A percentile compares a stretch with the other conserved stretches of the same genome.
These are phyloP conservation scores for Yamadazyma philogaea DNA, from an alignment of 805 yeast species.

Conservation along the genomic window DNA sequence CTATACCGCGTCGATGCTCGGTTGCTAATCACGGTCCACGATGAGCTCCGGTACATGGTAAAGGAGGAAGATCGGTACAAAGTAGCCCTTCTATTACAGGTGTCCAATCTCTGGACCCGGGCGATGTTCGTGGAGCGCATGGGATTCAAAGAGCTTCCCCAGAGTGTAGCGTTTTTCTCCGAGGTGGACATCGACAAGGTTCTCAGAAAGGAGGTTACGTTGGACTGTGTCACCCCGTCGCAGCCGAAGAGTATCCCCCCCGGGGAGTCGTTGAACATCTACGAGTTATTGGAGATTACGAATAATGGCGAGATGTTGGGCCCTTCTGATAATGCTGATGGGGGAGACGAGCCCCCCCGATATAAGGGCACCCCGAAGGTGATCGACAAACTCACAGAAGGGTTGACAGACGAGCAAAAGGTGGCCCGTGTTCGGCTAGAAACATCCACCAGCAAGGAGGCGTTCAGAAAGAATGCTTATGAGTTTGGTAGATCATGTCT, in stretches of 20 bases:
- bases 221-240: constrained; percentile 91
- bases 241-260: constrained; percentile 66
- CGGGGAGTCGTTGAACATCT: constrained; percentile 75
- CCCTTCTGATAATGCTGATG: constrained; percentile 6
- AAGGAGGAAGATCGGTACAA: constrained; percentile 70
- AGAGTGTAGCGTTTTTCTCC: constrained; percentile 92
- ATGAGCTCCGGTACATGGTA: constrained; percentile 82
- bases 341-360: constrained; percentile 3
- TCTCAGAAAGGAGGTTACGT: constrained; percentile 86
- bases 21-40: constrained; percentile 86
- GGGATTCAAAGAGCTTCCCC: constrained; percentile 88
- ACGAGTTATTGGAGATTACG: constrained; percentile 44
- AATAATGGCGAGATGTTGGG: constrained; percentile 16
- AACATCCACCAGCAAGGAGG: constrained; percentile 21
- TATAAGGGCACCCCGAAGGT: constrained; percentile 18
- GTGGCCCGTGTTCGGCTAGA: constrained; percentile 27
- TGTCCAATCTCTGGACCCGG: constrained; percentile 92
- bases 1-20: constrained; percentile 71
- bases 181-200: constrained; percentile 89
- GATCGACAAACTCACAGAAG: constrained; percentile 26
- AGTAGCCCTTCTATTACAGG: constrained; percentile 80
- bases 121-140: constrained; percentile 91
- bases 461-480: constrained; percentile 23
- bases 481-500: constrained; percentile 15
- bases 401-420: constrained; percentile 15